These are phyloP conservation scores for Colletotrichum euphorbiae DNA, from an alignment of 2,329 filamentous ascomycete genomes.

Conservation along the genomic window DNA sequence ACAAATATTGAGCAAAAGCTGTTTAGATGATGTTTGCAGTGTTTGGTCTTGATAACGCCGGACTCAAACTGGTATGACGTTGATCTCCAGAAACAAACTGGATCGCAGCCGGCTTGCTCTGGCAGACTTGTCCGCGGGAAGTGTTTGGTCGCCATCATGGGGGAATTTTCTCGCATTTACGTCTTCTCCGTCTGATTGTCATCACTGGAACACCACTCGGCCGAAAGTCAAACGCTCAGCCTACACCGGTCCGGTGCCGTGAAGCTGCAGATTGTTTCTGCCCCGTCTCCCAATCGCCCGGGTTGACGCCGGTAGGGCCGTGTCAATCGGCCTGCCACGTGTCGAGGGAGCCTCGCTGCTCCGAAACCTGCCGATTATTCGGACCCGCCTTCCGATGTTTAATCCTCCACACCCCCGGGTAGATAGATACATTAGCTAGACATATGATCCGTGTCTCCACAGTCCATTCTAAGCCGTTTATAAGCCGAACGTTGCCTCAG, in stretches of 20 bases:
- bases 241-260: not conserved
- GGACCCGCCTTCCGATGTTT: not conserved
- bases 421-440: too few species aligned
- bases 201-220: too few species aligned
- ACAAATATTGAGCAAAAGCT: constrained; percentile 4
- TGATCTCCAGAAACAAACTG: not conserved
- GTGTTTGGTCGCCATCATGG: not conserved
- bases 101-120: not conserved
- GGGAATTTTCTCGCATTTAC: too few species aligned
- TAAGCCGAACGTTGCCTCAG: constrained; percentile 40
- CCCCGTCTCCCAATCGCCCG: constrained; percentile 14
- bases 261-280: too few species aligned
- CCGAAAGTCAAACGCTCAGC: too few species aligned
- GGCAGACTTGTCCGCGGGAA: not conserved
- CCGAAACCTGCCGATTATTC: constrained; percentile 19
- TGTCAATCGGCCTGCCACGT: constrained; percentile 23
- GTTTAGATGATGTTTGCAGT: not conserved
- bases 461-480: too few species aligned
- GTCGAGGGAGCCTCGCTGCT: constrained; percentile 23
- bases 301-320: constrained; percentile 22
- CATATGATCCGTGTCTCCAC: too few species aligned
- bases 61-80: not conserved
- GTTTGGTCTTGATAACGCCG: not conserved
- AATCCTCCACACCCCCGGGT: too few species aligned
- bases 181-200: too few species aligned